Evolutionary conservation across 352 stramenopile genomes (phyloP).

Genomic region (Nothophytophthora sp.): DNA sequence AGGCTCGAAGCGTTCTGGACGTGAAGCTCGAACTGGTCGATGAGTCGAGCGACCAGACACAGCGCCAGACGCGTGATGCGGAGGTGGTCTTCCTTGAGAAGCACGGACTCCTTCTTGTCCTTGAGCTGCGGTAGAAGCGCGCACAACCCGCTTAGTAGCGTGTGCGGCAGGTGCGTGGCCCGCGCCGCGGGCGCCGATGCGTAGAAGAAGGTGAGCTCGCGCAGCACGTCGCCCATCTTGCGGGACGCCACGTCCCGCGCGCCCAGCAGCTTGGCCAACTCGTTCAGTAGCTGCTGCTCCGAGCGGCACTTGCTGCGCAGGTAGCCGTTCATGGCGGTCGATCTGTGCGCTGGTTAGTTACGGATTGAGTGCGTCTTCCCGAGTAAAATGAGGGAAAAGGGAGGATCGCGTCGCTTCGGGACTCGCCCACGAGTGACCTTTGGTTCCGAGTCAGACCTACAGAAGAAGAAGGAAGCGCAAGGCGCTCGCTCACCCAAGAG

Average conservation of each 20-base stretch:
- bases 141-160: slow-evolving; percentile 67
- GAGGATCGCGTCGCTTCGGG: slow-evolving; percentile 35
- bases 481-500: too few species aligned
- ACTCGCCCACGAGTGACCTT: too few species aligned
- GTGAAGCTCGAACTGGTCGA: slow-evolving; percentile 64
- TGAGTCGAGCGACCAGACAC: slow-evolving; percentile 59
- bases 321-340: slow-evolving; percentile 65
- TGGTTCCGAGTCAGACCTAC: too few species aligned
- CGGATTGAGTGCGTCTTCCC: too few species aligned
- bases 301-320: slow-evolving; percentile 71
- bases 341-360: too few species aligned
- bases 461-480: too few species aligned
- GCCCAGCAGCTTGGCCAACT: slow-evolving; percentile 61
- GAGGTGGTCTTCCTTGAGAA: slow-evolving; percentile 56
- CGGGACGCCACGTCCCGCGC: slow-evolving; percentile 68
- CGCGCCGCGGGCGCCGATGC: slow-evolving; percentile 56
- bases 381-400: too few species aligned
- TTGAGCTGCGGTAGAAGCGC: slow-evolving; percentile 68
- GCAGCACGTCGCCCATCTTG: slow-evolving; percentile 67
- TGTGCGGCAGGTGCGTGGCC: slow-evolving; percentile 46
- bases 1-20: slow-evolving; percentile 12
- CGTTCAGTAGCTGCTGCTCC: slow-evolving; percentile 85
- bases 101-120: slow-evolving; percentile 59
- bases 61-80: slow-evolving; percentile 62
- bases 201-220: slow-evolving; percentile 77